Conservation (phyloP, 164 flowering plant genomes). For the Kingdonia uniflora region DNA sequence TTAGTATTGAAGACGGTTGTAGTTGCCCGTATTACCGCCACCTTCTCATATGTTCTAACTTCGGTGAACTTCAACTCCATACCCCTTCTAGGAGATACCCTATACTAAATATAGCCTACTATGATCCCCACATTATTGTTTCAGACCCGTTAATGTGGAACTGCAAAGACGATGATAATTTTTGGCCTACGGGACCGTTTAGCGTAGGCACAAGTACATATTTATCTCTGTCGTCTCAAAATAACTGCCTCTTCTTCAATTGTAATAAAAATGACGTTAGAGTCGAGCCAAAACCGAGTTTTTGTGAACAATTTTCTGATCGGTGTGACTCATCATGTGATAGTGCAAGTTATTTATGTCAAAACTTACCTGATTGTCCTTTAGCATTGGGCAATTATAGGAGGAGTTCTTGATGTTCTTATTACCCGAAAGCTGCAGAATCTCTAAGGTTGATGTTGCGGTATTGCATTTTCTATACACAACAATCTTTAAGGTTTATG, state of each 20-base stretch:
- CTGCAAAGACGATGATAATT: conserved; percentile 49
- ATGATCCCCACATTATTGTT: conserved; percentile 75
- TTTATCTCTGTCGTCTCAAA: too few species aligned
- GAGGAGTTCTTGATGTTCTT: conserved; percentile 67
- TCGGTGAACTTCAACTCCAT: conserved; percentile 43
- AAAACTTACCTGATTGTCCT: conserved; percentile 64
- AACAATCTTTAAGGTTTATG: too few species aligned
- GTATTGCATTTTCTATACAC: too few species aligned
- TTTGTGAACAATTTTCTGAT: conserved; percentile 71
- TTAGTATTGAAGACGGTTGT: too few species aligned
- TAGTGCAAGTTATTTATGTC: too few species aligned
- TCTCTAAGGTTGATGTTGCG: too few species aligned
- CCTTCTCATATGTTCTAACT: conserved; percentile 52
- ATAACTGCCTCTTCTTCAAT: conserved; percentile 85
- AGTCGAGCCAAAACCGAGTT: conserved; percentile 54
- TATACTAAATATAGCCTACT: too few species aligned
- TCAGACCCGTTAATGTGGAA: conserved; percentile 86
- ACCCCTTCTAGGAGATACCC: too few species aligned
- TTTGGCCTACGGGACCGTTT: too few species aligned
- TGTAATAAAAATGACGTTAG: conserved; percentile 57
- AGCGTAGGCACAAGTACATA: conserved; percentile 82
- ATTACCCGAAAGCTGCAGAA: conserved; percentile 74
- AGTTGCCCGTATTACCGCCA: conserved; percentile 75
- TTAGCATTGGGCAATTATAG: conserved; percentile 23
- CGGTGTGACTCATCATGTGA: too few species aligned